Evolutionary conservation across 31 red algal genomes (phyloP), one percentile per base, ranked within the genome.

Genomic region (Odonthalia washingtoniensis): DNA sequence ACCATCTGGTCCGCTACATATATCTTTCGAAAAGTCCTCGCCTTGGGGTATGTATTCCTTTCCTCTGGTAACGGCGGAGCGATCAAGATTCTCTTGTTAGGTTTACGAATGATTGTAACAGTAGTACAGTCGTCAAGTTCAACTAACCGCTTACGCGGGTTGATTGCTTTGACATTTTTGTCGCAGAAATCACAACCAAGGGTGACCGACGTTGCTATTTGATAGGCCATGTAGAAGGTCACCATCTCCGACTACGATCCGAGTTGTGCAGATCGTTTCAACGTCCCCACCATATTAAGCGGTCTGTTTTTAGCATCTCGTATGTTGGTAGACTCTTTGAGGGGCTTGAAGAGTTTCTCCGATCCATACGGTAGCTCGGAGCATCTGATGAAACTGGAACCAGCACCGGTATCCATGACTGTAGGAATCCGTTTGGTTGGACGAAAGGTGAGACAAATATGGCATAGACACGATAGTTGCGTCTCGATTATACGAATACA

Each of bases 81-180:
- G n/a, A n/a, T n/a, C n/a, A n/a, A n/a, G n/a, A n/a, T n/a, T 41
- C 80, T 39, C 27, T 83, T 83, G 24, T 0, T 28, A 39, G 80
- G 62, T 1, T 44, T 70, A 27, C 57, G 4, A 4, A 44, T 57
- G 32, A 83, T 70, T 0, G 80, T 30, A 44, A 70, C 0, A 0
- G 80, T 83, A 0, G 62, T 18, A 12, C 80, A 0, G 40, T 83
- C 43, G 5, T 14, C 57, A 24, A 83, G 63, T 34, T 83, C 80
- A 24, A 70, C 63, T 0, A 38, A 0, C 62, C 52, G 66, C 21
- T 21, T 0, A 0, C 80, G 27, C 0, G 80, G 80, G 0, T 49
- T 57, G 21, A 83, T 83, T 0, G 80, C 80, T 70, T 83, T 40
- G 0, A 83, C 63, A 64, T 70, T 70, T 57, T 64, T 57, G 62